phyloP scores from a whole-genome alignment of 768 basidiomycete genomes.

The Mycena crocata region DNA sequence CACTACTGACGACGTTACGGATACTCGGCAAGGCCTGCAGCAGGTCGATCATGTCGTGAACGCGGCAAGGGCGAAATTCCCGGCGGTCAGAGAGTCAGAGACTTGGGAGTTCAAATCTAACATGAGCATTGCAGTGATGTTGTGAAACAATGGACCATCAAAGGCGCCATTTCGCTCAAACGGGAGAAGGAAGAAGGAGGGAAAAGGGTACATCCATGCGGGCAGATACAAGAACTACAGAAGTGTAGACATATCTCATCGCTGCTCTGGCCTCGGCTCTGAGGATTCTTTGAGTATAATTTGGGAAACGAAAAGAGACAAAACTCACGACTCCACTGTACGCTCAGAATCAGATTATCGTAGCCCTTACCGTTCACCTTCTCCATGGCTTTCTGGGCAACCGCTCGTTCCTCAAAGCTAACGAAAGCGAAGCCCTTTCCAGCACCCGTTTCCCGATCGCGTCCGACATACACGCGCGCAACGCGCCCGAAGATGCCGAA shows the following conservation, averaged over 20 bases:
- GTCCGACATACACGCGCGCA: constrained; percentile 91
- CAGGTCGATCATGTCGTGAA: too few relatives aligned
- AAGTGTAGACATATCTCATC: constrained; percentile 16
- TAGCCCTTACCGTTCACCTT: constrained; percentile 94
- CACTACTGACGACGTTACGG: too few relatives aligned
- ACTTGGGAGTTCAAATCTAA: too few relatives aligned
- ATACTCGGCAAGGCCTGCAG: too few relatives aligned
- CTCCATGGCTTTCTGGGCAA: constrained; percentile 89
- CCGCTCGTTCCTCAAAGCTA: constrained; percentile 85
- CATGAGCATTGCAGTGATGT: too few relatives aligned
- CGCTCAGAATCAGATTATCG: constrained; percentile 86
- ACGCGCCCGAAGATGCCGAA: constrained; percentile 90
- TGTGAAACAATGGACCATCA: too few relatives aligned
- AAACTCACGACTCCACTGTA: constrained; percentile 71
- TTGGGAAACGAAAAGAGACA: neutral
- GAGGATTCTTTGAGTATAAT: constrained; percentile 16
- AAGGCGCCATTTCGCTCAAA: too few relatives aligned
- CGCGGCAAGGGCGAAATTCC: too few relatives aligned
- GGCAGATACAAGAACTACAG: neutral
- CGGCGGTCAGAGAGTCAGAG: too few relatives aligned
- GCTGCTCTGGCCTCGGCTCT: constrained; percentile 59
- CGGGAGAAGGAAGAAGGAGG: too few relatives aligned
- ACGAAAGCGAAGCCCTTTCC: constrained; percentile 99
- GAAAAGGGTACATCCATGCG: neutral
- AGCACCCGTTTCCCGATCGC: constrained; percentile 93